Base-by-base conservation (phyloP, 148 eudicot genomes). In the Cornus controversa region DNA sequence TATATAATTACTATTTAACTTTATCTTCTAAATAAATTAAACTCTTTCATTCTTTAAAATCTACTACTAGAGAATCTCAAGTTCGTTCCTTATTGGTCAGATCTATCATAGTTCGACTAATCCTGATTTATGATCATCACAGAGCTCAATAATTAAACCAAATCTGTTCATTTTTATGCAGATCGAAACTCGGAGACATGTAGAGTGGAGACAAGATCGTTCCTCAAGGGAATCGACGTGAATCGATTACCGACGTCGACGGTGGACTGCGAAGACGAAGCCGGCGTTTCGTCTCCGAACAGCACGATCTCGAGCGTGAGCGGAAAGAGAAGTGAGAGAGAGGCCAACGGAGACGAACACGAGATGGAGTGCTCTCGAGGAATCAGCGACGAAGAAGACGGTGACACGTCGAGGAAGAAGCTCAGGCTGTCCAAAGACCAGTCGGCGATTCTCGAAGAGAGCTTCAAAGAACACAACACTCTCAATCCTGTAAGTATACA, bases 251-350 rank as follows among this genome's bases (percentile, higher is more conserved):
- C 88, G 72, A 47, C 84, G 72, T 65, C 84, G 53, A 70, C 76
- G 36, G 71, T 72, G 69, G 78, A 76, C 11, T 88, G 82, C 28
- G 96, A 91, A 10, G 96, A 91, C 0, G 94, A 93, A 9, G 89
- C 74, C 67, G 94, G 91, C 6, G 94, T 91, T 0, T 94, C 98
- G 29, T 94, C 98, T 4, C 98, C 98, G 28, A 91, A 90, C 91
- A 94, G 98, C 89, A 94, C 98, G 66, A 76, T 94, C 6, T 93
- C 98, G 29, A 87, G 90, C 66, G 63, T 89, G 22, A 91, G 98
- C 64, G 98, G 94, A 0, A 91, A 91, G 69, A 54, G 94, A 14
- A 90, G 92, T 66, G 96, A 89, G 73, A 71, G 91, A 28, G 87
- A 77, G 7, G 73, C 74, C 1, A 76, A 67, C 79, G 88, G 77